A percentile compares a stretch with the other conserved stretches of the same genome.
Evolutionary conservation across 768 basidiomycete genomes (phyloP).

Genomic region (Paxillus involutus): DNA sequence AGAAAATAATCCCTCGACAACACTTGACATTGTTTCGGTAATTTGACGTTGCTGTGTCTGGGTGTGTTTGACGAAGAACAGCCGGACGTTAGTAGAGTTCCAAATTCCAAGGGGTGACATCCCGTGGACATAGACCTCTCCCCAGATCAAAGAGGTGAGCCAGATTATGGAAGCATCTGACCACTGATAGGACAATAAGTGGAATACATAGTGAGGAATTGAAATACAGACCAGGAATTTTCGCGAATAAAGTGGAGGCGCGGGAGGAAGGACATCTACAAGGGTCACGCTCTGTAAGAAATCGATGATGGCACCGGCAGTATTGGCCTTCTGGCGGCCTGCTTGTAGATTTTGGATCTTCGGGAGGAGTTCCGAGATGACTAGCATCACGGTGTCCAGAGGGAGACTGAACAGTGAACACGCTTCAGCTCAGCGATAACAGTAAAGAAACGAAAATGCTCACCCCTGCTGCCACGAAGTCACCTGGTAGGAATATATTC

Average conservation of each 20-base stretch:
- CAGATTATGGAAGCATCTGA: slow-evolving; percentile 89
- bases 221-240: slow-evolving; percentile 64
- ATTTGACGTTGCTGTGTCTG: slow-evolving; percentile 68
- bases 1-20: slow-evolving; percentile 75
- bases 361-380: slow-evolving; percentile 86
- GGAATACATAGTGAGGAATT: neutral
- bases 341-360: slow-evolving; percentile 81
- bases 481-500: slow-evolving; percentile 44
- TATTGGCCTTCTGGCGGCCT: slow-evolving; percentile 58
- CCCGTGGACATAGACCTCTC: slow-evolving; percentile 88
- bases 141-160: slow-evolving; percentile 94
- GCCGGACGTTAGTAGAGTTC: slow-evolving; percentile 84
- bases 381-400: slow-evolving; percentile 81
- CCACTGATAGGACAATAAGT: slow-evolving; percentile 55
- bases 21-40: slow-evolving; percentile 76
- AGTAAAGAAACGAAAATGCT: slow-evolving; percentile 14
- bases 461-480: slow-evolving; percentile 97
- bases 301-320: slow-evolving; percentile 69
- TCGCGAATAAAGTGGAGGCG: slow-evolving; percentile 63
- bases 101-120: slow-evolving; percentile 88
- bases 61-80: slow-evolving; percentile 91
- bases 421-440: slow-evolving; percentile 8
- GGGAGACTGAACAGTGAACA: slow-evolving; percentile 70
- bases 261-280: slow-evolving; percentile 70
- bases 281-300: slow-evolving; percentile 72